Evolutionary conservation across 2,329 filamentous ascomycete genomes (phyloP).

Genomic region (Clarireedia paspali): DNA sequence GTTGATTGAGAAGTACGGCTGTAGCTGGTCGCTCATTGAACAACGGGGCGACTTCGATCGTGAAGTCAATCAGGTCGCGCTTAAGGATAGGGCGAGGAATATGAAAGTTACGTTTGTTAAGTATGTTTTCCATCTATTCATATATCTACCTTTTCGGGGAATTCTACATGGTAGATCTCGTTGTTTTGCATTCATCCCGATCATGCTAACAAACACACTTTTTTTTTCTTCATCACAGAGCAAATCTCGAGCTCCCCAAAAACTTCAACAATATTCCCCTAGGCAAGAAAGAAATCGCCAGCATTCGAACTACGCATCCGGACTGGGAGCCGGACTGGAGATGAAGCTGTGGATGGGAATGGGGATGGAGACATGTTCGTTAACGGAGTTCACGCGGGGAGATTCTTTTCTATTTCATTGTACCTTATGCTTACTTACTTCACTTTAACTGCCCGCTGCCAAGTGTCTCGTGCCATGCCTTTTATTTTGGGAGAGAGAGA

Average conservation of each 20-base stretch:
- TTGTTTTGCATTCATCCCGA: neutral
- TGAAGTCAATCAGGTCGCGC: slow-evolving; percentile 38
- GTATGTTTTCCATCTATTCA: neutral
- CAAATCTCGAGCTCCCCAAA: neutral
- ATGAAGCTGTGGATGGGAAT: neutral
- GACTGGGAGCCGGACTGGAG: neutral
- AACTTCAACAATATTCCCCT: neutral
- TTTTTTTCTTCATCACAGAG: neutral
- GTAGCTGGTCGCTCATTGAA: slow-evolving; percentile 40
- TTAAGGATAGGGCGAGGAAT: slow-evolving; percentile 49
- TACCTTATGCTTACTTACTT: too few species aligned
- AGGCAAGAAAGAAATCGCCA: neutral
- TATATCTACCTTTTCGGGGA: too few species aligned
- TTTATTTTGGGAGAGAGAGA: too few species aligned
- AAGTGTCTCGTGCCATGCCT: too few species aligned
- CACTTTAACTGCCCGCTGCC: too few species aligned
- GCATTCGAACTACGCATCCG: neutral
- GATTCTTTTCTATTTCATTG: too few species aligned
- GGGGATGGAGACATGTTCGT: too few species aligned
- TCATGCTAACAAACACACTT: too few species aligned
- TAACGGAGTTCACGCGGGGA: too few species aligned
- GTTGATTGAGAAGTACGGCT: slow-evolving; percentile 39
- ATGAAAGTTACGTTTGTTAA: slow-evolving; percentile 34
- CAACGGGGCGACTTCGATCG: slow-evolving; percentile 28
- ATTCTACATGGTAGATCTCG: neutral